Evolutionary conservation across 768 basidiomycete genomes (phyloP).

Genomic region (Sistotremastrum suecicum): DNA sequence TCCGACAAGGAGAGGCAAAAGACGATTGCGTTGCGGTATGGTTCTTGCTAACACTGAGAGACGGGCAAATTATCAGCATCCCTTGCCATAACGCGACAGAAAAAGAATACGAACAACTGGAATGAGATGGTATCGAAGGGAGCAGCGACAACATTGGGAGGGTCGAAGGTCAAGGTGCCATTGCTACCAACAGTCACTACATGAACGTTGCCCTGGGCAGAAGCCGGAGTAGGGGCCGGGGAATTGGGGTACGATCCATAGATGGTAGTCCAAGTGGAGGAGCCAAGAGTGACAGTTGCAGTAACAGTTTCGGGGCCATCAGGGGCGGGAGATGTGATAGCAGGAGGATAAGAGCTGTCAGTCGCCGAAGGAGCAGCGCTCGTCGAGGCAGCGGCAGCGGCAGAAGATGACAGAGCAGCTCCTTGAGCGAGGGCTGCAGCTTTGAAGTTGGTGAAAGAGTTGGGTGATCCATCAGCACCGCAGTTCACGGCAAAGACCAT

Average conservation of each 20-base stretch:
- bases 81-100: too few species aligned
- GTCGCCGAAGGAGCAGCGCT: constrained; percentile 14
- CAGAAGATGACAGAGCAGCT: constrained; percentile 30
- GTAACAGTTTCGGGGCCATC: constrained; percentile 9
- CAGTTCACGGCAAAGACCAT: constrained; percentile 62
- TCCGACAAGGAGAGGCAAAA: constrained; percentile 45
- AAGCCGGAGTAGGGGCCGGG: constrained; percentile 37
- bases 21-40: constrained; percentile 52
- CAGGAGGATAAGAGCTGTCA: neutral
- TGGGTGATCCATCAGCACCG: constrained; percentile 34
- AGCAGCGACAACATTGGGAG: constrained; percentile 31
- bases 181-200: constrained; percentile 40
- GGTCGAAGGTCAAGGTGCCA: constrained; percentile 33
- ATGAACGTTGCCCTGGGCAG: constrained; percentile 31
- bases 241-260: constrained; percentile 43
- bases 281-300: constrained; percentile 25
- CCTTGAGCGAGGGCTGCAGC: constrained; percentile 40
- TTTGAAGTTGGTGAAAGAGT: constrained; percentile 52
- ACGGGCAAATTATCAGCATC: neutral
- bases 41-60: constrained; percentile 28
- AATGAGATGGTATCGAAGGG: constrained; percentile 45
- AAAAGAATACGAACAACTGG: constrained; percentile 33
- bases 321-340: constrained; percentile 4
- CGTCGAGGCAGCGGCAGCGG: constrained; percentile 21
- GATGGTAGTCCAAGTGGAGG: constrained; percentile 38